Evolutionary conservation across 305 asterid species (phyloP).

Genomic region (Euphrasia arctica): DNA sequence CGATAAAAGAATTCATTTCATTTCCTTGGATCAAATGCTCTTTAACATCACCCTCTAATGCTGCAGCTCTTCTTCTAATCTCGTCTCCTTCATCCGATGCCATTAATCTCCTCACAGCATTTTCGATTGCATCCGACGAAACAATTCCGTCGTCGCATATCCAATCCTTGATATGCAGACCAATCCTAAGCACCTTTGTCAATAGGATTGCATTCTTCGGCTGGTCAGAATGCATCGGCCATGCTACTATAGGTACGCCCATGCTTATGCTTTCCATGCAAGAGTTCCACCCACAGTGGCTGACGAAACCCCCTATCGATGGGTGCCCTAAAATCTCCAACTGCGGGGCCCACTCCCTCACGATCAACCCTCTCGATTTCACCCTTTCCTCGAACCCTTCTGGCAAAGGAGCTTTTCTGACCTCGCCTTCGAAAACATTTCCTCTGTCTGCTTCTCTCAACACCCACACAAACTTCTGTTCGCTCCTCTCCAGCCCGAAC

Average conservation of each 20-base stretch:
- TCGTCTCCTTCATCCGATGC: not conserved
- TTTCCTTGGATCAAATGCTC: not conserved
- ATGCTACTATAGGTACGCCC: not conserved
- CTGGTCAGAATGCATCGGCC: slow-evolving; percentile 11
- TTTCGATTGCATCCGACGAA: not conserved
- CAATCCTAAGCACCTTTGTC: not conserved
- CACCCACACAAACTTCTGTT: slow-evolving; percentile 13
- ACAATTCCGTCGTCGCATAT: not conserved
- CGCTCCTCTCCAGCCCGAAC: slow-evolving; percentile 23
- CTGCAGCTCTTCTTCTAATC: not conserved
- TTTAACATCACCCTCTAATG: not conserved
- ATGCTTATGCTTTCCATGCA: slow-evolving; percentile 6
- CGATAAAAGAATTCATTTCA: not conserved
- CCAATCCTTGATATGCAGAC: not conserved
- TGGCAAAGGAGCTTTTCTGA: slow-evolving; percentile 1
- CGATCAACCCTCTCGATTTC: not conserved
- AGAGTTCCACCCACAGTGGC: slow-evolving; percentile 1
- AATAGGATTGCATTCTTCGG: not conserved
- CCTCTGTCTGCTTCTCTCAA: not conserved
- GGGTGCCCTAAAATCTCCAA: slow-evolving; percentile 6
- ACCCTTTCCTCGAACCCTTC: not conserved
- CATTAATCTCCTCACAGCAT: not conserved
- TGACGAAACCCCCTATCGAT: not conserved
- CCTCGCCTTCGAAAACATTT: not conserved
- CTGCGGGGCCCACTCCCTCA: slow-evolving; percentile 8